Evolutionary conservation across 371 early-diverging fungal genomes (phyloP).

Genomic region (Dentiscutata heterogama): DNA sequence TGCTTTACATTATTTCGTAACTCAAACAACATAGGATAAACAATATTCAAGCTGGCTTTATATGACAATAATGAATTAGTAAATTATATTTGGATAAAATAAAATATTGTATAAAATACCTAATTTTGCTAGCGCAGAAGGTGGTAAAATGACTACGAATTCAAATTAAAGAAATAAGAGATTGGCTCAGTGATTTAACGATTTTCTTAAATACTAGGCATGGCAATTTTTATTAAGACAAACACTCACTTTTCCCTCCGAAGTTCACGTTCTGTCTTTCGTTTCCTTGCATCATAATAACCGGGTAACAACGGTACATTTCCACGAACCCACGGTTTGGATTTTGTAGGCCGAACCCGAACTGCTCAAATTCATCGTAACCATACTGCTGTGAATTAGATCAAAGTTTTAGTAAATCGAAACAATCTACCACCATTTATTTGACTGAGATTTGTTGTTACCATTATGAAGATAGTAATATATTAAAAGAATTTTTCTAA

Average conservation of each 20-base stretch:
- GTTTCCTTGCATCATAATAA: constrained; percentile 84
- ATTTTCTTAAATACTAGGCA: background rate
- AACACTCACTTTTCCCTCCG: constrained; percentile 84
- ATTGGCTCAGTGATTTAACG: background rate
- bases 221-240: background rate
- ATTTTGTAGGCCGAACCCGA: background rate
- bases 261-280: constrained; percentile 82
- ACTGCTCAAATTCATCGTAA: constrained; percentile 5
- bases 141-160: constrained; percentile 84
- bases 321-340: constrained; percentile 50
- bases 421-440: too few relatives aligned
- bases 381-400: background rate
- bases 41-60: constrained; percentile 86
- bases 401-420: too few relatives aligned
- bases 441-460: too few relatives aligned
- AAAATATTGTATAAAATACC: constrained; percentile 56
- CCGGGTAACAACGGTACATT: constrained; percentile 82
- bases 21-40: constrained; percentile 94
- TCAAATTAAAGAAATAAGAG: background rate
- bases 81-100: background rate
- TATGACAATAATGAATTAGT: constrained; percentile 2
- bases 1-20: constrained; percentile 67
- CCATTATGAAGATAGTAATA: too few relatives aligned
- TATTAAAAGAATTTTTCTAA: too few relatives aligned
- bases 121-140: constrained; percentile 88